Evolutionary conservation across 1,284 basidiomycete species (phyloP), one percentile per base, ranked within the genome.

Genomic region (Veloporphyrellus conicus): DNA sequence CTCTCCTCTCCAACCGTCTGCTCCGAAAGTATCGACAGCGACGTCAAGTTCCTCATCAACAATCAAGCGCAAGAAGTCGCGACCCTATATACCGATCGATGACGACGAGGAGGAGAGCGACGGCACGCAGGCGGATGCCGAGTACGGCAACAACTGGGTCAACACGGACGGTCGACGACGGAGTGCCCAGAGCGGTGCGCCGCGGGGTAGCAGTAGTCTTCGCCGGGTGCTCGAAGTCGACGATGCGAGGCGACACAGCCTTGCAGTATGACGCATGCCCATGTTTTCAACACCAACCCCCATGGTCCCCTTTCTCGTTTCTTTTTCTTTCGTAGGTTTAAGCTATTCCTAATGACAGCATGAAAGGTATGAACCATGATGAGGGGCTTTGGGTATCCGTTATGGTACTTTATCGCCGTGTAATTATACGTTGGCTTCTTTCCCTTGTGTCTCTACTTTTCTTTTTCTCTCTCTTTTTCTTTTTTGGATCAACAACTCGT

Each of bases 101-200:
- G 68, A 73, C 41, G 79, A 80, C 1, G 76, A 76, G 20, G 77
- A 76, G 0, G 74, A 75, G 51, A 80, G 78, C 55, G 83, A 82
- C 35, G 82, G 80, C 3, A 74, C 71, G 16, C 77, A 85, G 54
- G 84, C 81, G 6, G 83, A 86, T 61, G 80, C 71, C 16, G 84
- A 87, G 64, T 82, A 73, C 51, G 71, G 71, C 40, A 66, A 73
- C 48, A 64, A 68, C 28, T 79, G 78, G 76, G 69, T 78, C 23
- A 81, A 81, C 58, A 60, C 77, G 3, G 82, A 83, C 20, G 74
- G 75, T n/a, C 68, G 83, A 48, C 70, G 80, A 56, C 75, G 76
- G 31, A 71, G 69, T 46, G 43, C 60, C 36, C 67, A 69, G 34
- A 31, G 41, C n/a, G 20, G 41, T 9, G 31, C 50, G 4, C 32